phyloP scores from a whole-genome alignment of 352 stramenopile genomes.

The Globisporangium rhizosaccharum region DNA sequence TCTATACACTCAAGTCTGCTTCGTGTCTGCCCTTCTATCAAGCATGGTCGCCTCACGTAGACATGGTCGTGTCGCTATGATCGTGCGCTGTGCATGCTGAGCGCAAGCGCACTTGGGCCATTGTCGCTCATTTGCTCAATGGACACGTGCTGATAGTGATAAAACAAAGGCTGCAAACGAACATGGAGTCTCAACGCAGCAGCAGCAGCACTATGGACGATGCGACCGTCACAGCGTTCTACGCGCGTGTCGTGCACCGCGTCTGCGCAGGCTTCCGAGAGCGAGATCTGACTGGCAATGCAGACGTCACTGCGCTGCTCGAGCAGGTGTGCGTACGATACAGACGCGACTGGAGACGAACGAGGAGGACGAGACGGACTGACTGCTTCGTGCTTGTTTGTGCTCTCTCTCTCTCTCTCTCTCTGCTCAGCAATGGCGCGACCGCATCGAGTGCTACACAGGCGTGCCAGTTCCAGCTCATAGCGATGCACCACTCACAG shows the following conservation, averaged over 20 bases:
- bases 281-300: constrained; percentile 14
- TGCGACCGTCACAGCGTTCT: constrained; percentile 38
- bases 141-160: too few species aligned
- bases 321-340: constrained; percentile 19
- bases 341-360: too few species aligned
- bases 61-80: too few species aligned
- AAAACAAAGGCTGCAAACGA: not conserved
- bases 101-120: too few species aligned
- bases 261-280: constrained; percentile 42
- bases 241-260: constrained; percentile 51
- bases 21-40: too few species aligned
- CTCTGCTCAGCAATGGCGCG: constrained; percentile 1
- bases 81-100: too few species aligned
- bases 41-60: too few species aligned
- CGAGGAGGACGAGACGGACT: too few species aligned
- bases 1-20: too few species aligned
- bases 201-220: constrained; percentile 10
- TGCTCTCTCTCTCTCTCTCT: too few species aligned
- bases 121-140: too few species aligned
- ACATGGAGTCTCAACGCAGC: not conserved
- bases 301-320: constrained; percentile 15
- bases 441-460: constrained; percentile 6
- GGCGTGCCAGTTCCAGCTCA: not conserved
- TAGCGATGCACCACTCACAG: not conserved
- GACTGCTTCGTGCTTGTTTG: not conserved